Percentiles rank a stretch among this genome's conserved stretches.
Evolutionary conservation across 1,284 basidiomycete species (phyloP).

Genomic region (Ustilago sp.): DNA sequence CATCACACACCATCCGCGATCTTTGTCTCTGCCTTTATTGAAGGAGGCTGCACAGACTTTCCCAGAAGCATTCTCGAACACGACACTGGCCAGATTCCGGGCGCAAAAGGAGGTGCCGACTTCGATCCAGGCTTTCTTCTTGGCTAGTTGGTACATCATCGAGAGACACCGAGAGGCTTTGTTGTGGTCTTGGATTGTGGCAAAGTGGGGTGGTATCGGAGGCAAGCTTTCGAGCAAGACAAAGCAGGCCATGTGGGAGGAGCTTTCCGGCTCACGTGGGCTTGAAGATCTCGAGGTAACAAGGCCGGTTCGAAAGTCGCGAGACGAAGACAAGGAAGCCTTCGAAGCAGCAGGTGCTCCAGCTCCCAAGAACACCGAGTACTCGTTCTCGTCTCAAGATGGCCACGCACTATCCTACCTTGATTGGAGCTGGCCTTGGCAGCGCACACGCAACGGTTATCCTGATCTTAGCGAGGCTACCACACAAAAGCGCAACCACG

Average conservation of each 20-base stretch:
- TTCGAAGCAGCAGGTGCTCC: conserved; percentile 34
- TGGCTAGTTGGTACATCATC: conserved; percentile 49
- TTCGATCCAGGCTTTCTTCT: conserved; percentile 70
- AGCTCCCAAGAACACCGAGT: conserved; percentile 44
- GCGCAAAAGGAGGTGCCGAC: conserved; percentile 65
- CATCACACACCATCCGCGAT: conserved; percentile 71
- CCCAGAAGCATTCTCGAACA: conserved; percentile 35
- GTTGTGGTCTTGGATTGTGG: conserved; percentile 55
- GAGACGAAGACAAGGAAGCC: conserved; percentile 13
- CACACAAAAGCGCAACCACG: background rate
- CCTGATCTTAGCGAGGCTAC: conserved; percentile 38
- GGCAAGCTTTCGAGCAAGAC: conserved; percentile 61
- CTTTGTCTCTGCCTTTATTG: conserved; percentile 68
- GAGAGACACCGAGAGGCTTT: conserved; percentile 61
- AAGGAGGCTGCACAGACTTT: conserved; percentile 51
- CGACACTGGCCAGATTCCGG: conserved; percentile 49
- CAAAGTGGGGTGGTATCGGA: conserved; percentile 65
- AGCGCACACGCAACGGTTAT: conserved; percentile 39
- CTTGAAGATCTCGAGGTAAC: conserved; percentile 12
- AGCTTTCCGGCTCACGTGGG: conserved; percentile 62
- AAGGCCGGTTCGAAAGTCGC: conserved; percentile 26
- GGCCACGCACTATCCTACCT: conserved; percentile 50
- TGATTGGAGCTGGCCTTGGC: conserved; percentile 51
- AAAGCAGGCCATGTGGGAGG: conserved; percentile 69
- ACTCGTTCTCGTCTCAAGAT: conserved; percentile 50